phyloP scores from a whole-genome alignment of 2,329 filamentous ascomycete genomes.

The Aspergillus sp. region DNA sequence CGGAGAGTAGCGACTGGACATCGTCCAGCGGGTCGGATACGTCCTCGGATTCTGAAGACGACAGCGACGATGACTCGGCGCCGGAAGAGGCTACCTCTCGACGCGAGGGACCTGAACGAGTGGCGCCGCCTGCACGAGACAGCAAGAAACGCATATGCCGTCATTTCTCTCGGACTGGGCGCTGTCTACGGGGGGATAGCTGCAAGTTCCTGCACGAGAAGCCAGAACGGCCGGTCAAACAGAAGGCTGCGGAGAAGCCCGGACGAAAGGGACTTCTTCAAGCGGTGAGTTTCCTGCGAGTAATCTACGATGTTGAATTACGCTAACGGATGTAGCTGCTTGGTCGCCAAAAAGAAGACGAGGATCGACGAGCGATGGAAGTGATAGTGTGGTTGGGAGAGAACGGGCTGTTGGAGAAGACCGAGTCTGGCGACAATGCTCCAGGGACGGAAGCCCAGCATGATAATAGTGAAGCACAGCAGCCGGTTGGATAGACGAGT shows the following conservation, averaged over 20 bases:
- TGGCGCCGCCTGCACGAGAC: constrained; percentile 37
- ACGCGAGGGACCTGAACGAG: constrained; percentile 37
- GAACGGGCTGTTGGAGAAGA: constrained; percentile 36
- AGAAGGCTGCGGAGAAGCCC: constrained; percentile 26
- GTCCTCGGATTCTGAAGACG: constrained; percentile 23
- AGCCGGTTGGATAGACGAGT: no score
- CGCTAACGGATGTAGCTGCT: constrained; percentile 33
- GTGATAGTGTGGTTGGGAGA: constrained; percentile 43
- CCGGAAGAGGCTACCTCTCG: constrained; percentile 44
- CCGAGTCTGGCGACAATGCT: constrained; percentile 2
- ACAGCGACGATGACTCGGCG: constrained; percentile 30
- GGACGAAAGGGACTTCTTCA: constrained; percentile 43
- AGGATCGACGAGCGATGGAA: constrained; percentile 40
- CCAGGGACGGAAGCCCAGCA: constrained; percentile 2
- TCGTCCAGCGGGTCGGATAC: constrained; percentile 36
- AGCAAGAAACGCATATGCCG: constrained; percentile 35
- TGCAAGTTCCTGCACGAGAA: constrained; percentile 44
- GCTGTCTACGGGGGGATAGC: constrained; percentile 40
- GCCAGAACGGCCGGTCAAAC: constrained; percentile 26
- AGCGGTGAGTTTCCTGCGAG: constrained; percentile 28
- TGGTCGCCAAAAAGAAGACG: constrained; percentile 42
- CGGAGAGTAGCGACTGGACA: constrained; percentile 35
- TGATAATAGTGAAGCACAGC: neutral
- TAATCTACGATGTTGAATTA: neutral
- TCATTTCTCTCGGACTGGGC: constrained; percentile 40